Percentiles rank a stretch among this genome's conserved stretches.
Conservation (phyloP, 192 early-diverging fungal species). For the Lobulomyces angularis region DNA sequence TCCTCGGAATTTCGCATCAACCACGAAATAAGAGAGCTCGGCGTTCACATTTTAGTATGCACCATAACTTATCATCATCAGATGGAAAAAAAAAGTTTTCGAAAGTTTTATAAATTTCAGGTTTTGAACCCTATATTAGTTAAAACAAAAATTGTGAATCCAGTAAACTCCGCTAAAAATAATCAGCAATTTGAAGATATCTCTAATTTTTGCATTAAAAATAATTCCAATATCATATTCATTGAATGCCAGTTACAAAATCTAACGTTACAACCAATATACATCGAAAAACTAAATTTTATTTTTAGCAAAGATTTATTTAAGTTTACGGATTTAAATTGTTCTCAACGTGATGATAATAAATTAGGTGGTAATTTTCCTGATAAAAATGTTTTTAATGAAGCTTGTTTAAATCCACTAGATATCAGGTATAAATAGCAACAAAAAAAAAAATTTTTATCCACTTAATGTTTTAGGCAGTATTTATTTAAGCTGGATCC, state of each 20-base stretch:
- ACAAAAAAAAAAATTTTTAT: constrained; percentile 4
- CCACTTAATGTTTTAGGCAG: constrained; percentile 73
- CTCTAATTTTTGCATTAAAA: constrained; percentile 10
- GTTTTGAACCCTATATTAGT: constrained; percentile 90
- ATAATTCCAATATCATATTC: constrained; percentile 28
- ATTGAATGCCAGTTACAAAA: constrained; percentile 94
- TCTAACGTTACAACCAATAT: constrained; percentile 63
- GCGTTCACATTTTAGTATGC: constrained; percentile 81
- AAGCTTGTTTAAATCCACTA: no score
- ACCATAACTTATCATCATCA: constrained; percentile 4
- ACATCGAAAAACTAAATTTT: constrained; percentile 75
- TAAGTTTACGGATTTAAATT: constrained; percentile 57
- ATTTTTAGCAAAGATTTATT: constrained; percentile 70
- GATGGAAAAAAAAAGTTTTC: constrained; percentile 61
- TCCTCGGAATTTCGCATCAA: constrained; percentile 63
- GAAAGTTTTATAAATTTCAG: constrained; percentile 94
- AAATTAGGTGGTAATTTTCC: not conserved
- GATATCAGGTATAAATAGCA: no score
- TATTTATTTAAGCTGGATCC: constrained; percentile 78
- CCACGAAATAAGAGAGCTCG: constrained; percentile 94
- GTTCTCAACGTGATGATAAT: constrained; percentile 25
- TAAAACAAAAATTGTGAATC: constrained; percentile 91
- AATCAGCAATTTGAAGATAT: constrained; percentile 33
- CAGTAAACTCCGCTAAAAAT: no score
- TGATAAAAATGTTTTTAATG: constrained; percentile 2